phyloP scores from a whole-genome alignment of 164 flowering plant species.

The Sedum album region DNA sequence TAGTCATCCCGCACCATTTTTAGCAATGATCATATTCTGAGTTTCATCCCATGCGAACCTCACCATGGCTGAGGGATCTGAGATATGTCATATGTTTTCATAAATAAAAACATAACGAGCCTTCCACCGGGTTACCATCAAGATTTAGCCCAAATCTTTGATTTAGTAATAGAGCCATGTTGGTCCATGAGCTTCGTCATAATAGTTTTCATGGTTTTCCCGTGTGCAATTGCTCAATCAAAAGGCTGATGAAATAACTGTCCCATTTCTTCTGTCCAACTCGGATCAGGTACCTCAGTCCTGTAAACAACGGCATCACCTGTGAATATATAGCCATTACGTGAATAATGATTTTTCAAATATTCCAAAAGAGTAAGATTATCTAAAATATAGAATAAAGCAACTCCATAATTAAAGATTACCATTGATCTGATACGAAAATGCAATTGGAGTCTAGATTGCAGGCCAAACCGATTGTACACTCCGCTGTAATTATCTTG shows the following conservation, averaged over 20 bases:
- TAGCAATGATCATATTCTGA: slow-evolving; percentile 25
- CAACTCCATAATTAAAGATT: background rate
- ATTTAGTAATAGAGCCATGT: slow-evolving; percentile 23
- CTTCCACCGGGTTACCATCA: slow-evolving; percentile 23
- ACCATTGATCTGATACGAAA: slow-evolving; percentile 22
- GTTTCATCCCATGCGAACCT: slow-evolving; percentile 37
- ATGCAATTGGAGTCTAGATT: slow-evolving; percentile 16
- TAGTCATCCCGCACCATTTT: slow-evolving; percentile 30
- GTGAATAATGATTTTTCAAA: background rate
- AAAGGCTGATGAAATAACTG: slow-evolving; percentile 24
- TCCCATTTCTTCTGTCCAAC: slow-evolving; percentile 33
- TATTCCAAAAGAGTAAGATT: background rate
- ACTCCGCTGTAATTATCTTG: slow-evolving; percentile 29
- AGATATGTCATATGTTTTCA: slow-evolving; percentile 27
- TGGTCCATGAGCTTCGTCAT: slow-evolving; percentile 31
- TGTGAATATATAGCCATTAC: slow-evolving; percentile 8
- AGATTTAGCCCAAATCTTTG: slow-evolving; percentile 25
- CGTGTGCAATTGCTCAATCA: slow-evolving; percentile 27
- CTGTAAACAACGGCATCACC: slow-evolving; percentile 16
- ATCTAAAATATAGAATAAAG: background rate
- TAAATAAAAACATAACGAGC: slow-evolving; percentile 24
- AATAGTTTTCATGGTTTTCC: slow-evolving; percentile 21
- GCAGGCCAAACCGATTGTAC: slow-evolving; percentile 28
- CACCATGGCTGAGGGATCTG: slow-evolving; percentile 28
- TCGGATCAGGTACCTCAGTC: slow-evolving; percentile 7